Percentiles rank a stretch among this genome's conserved stretches.
These are phyloP conservation scores for Apocynum venetum DNA, from an alignment of 257 asterid genomes.

Conservation along the genomic window DNA sequence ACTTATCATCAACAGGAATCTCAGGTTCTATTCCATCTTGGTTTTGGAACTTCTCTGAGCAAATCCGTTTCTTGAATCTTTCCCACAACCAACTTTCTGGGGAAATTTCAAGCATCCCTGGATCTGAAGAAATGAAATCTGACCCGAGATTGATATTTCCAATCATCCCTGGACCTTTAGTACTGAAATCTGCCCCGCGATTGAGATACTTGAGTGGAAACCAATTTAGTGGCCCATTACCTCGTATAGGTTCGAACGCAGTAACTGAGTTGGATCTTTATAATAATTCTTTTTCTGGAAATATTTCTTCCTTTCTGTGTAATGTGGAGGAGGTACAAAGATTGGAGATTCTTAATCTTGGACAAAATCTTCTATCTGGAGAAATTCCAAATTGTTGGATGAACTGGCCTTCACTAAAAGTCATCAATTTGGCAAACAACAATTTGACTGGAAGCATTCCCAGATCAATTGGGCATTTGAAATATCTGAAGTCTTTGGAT, in stretches of 20 bases:
- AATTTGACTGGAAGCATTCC: slow-evolving; percentile 29
- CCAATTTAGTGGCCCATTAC: slow-evolving; percentile 30
- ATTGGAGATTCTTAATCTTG: slow-evolving; percentile 19
- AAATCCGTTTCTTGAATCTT: not conserved
- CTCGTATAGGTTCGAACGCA: slow-evolving; percentile 1
- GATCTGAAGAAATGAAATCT: not conserved
- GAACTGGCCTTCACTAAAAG: slow-evolving; percentile 5
- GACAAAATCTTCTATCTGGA: slow-evolving; percentile 21
- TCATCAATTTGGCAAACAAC: slow-evolving; percentile 25
- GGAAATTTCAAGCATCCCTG: slow-evolving; percentile 14
- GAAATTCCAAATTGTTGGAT: slow-evolving; percentile 32
- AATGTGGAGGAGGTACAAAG: not conserved
- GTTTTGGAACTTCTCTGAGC: slow-evolving; percentile 23
- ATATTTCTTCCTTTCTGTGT: slow-evolving; percentile 21
- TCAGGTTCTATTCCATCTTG: slow-evolving; percentile 24
- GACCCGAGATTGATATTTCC: slow-evolving; percentile 5
- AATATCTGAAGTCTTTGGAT: no score
- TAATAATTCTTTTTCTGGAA: slow-evolving; percentile 21
- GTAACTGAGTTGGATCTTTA: slow-evolving; percentile 26
- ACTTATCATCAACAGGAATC: slow-evolving; percentile 29
- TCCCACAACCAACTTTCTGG: slow-evolving; percentile 32
- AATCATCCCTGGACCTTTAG: not conserved
- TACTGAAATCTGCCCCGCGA: not conserved
- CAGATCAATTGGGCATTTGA: slow-evolving; percentile 19
- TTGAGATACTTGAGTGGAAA: slow-evolving; percentile 22